Base-by-base conservation (phyloP, 176 grass and related monocot species). In the Hordeum marinum region DNA sequence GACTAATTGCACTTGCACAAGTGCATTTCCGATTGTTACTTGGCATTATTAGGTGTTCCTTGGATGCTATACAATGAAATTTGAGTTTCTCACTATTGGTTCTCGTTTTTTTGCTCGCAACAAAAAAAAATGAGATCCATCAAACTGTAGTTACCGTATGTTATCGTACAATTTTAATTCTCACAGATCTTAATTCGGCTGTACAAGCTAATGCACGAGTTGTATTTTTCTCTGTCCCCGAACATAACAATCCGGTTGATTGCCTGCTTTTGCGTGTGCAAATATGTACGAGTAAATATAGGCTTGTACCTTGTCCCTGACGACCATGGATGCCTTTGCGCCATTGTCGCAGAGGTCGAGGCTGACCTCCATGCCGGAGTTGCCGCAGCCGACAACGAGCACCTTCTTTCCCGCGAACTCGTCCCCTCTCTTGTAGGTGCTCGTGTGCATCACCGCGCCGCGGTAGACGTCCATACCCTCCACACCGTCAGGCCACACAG, bases 291-390 rank as follows among this genome's bases (percentile, higher is more conserved):
- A n/a, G 61, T 80, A 80, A 79, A n/a, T 69, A 41, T 76, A 68
- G 21, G 62, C 7, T 37, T 31, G 36, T 72, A 91, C 95, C 91
- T 98, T 98, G 81, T 93, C 92, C 85, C 92, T 95, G 59, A 98
- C 91, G 29, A 93, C 95, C 91, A 95, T 93, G 80, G 82, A 98
- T 29, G 87, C 77, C 59, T 75, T 74, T 54, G 89, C 95, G 9
- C 87, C 93, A 88, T 93, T 98, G 68, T 93, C 86, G 66, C 89
- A 98, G 27, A 98, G 90, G 81, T 98, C 95, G 59, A 98, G 87
- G 90, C 91, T 89, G 35, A 98, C 91, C 89, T 98, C 95, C 95
- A 98, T 98, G 76, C 95, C 93, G 11, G 95, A 98, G 82, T 98
- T 98, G 41, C 95, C 95, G 42, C 93, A 93, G 7, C 95, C 95